Evolutionary conservation across 441 rosid genomes (phyloP), one percentile per base, ranked within the genome.

Genomic region (Pelargonium australe): DNA sequence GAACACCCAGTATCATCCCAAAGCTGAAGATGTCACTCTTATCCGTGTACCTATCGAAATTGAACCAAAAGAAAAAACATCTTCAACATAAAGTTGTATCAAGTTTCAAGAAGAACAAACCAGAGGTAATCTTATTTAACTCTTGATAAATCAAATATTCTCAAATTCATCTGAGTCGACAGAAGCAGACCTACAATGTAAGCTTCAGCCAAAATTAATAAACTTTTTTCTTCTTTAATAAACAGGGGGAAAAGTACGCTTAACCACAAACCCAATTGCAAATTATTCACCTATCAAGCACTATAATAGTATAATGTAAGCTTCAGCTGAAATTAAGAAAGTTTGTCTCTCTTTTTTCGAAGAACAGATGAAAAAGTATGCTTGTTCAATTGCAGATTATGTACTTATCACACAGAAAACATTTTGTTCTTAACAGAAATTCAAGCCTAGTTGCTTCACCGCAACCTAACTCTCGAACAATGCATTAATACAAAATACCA

Each of bases 1-100:
- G 81, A 83, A 89, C 87, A 45, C 87, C 99, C 72, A 94, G 57
- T 74, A 94, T 85, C 89, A 94, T 84, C 80, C 99, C 99, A 23
- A 94, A 94, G 89, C 97, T 90, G 84, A 86, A 94, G 67, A 94
- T 78, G 72, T 94, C 99, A 66, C 96, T 87, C 79, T 90, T 94
- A 47, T 89, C 92, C 0, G 91, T 87, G 43, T 88, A 89, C 84
- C 99, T 94, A 76, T 65, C 43, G 31, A 79, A 77, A 71, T 55
- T 19, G 43, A 71, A 70, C 67, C 40, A 0, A 5, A 34, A 34
- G 5, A 23, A 19, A 37, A 17, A 34, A 9, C 53, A 65, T 9
- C 69, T 64, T 75, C 31, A 70, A 67, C 67, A 75, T 65, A 45
- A 60, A 70, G 66, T 63, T 34, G 66, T 34, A 14, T 4, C 7